Conservation (phyloP, 345 rosid genomes). For the Rhodamnia rubescens region DNA sequence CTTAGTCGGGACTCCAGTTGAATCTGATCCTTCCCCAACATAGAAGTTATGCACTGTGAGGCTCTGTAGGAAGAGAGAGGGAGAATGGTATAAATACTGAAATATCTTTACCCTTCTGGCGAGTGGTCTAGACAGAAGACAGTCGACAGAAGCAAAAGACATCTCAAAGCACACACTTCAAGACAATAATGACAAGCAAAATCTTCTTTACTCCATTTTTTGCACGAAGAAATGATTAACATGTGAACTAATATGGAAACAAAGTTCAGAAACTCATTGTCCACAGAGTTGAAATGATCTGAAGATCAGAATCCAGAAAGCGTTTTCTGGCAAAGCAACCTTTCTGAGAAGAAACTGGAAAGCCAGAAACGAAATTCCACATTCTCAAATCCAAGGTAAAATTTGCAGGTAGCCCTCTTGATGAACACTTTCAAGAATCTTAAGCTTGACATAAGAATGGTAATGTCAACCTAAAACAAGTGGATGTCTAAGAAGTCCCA, state of each 20-base stretch:
- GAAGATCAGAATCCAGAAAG: neutral
- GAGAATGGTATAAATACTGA: neutral
- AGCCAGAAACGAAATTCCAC: neutral
- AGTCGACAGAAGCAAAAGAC: neutral
- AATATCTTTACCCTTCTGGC: neutral
- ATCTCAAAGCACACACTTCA: neutral
- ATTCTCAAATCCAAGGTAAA: neutral
- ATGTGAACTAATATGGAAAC: neutral
- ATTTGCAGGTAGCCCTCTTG: neutral
- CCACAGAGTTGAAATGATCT: neutral
- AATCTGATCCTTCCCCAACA: constrained; percentile 67
- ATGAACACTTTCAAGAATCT: neutral
- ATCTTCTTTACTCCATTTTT: neutral
- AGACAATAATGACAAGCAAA: neutral
- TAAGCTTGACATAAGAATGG: neutral
- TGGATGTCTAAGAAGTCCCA: neutral
- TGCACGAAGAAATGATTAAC: neutral
- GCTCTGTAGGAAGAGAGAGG: constrained; percentile 26
- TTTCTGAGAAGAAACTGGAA: neutral
- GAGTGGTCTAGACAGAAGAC: neutral
- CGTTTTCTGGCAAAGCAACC: neutral
- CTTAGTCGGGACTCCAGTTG: constrained; percentile 70
- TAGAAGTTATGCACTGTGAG: constrained; percentile 47
- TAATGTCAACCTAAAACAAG: neutral
- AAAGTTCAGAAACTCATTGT: neutral